Conservation (phyloP, 1,139 yeast genomes). For the Blastobotrys malaysiensis region DNA sequence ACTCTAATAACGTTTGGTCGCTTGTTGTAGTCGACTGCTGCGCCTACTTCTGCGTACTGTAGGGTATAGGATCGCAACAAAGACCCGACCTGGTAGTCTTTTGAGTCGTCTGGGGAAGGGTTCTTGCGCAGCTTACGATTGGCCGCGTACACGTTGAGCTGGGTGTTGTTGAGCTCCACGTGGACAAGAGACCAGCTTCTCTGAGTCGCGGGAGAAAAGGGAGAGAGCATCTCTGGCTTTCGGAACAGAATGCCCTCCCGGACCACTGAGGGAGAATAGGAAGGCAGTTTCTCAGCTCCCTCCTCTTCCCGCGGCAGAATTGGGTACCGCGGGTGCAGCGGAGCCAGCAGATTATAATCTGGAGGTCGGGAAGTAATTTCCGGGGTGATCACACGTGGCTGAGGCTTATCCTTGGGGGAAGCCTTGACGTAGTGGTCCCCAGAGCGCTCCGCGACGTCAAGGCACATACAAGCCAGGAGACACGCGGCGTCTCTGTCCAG, state of each 20-base stretch:
- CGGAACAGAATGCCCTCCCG: constrained; percentile 28
- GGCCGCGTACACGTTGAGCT: constrained; percentile 41
- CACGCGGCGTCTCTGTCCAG: constrained; percentile 11
- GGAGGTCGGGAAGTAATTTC: constrained; percentile 19
- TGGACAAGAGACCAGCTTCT: constrained; percentile 50
- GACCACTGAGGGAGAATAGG: constrained; percentile 31
- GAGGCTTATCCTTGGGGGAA: neutral
- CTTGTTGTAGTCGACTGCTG: constrained; percentile 66
- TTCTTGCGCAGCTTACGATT: constrained; percentile 1
- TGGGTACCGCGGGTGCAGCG: constrained; percentile 25
- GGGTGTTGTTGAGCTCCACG: constrained; percentile 55
- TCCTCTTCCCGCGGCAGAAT: constrained; percentile 32
- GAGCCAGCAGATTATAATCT: constrained; percentile 25
- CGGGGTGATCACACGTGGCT: neutral
- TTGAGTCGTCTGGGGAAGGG: constrained; percentile 1
- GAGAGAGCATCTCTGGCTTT: constrained; percentile 35
- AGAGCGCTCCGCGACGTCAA: constrained; percentile 14
- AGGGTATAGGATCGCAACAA: constrained; percentile 46
- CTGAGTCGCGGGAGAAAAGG: constrained; percentile 35
- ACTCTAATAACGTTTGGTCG: constrained; percentile 52
- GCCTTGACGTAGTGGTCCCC: constrained; percentile 4
- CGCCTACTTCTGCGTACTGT: constrained; percentile 64
- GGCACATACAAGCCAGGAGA: constrained; percentile 12
- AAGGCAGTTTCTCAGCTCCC: constrained; percentile 32
- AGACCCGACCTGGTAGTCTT: constrained; percentile 16